These are phyloP conservation scores for Dovyalis caffra DNA, from an alignment of 345 rosid genomes.

Conservation along the genomic window DNA sequence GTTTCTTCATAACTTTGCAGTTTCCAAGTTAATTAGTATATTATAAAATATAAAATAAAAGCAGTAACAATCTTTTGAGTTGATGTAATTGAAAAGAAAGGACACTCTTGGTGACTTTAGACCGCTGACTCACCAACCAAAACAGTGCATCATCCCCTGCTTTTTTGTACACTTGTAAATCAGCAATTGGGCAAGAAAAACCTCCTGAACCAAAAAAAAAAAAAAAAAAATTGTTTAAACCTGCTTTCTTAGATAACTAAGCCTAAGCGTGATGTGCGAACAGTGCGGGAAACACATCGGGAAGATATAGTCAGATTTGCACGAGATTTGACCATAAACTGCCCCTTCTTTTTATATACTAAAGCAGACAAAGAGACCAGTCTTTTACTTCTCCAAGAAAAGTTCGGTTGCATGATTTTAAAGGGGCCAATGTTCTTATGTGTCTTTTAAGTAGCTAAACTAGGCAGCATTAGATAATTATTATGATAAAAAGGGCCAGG, in stretches of 20 bases:
- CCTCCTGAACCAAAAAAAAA: neutral
- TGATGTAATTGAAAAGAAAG: neutral
- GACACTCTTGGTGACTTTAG: constrained; percentile 1
- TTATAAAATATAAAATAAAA: too few species aligned
- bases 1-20: neutral
- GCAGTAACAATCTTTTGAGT: neutral
- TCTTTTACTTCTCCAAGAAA: constrained; percentile 40
- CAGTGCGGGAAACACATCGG: constrained; percentile 18
- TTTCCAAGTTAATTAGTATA: constrained; percentile 6
- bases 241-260: neutral
- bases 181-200: neutral
- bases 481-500: neutral
- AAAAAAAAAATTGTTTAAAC: neutral
- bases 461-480: neutral
- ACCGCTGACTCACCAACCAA: constrained; percentile 29
- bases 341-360: neutral
- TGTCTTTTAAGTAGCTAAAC: constrained; percentile 24
- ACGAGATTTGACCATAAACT: constrained; percentile 40
- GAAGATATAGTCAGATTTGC: constrained; percentile 22
- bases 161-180: neutral
- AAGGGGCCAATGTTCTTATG: constrained; percentile 21
- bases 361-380: constrained; percentile 48
- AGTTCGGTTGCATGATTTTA: constrained; percentile 8
- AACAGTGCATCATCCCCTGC: neutral
- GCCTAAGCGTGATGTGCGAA: constrained; percentile 22